Base-by-base conservation (phyloP, 345 rosid species). In the Barbarea vulgaris region DNA sequence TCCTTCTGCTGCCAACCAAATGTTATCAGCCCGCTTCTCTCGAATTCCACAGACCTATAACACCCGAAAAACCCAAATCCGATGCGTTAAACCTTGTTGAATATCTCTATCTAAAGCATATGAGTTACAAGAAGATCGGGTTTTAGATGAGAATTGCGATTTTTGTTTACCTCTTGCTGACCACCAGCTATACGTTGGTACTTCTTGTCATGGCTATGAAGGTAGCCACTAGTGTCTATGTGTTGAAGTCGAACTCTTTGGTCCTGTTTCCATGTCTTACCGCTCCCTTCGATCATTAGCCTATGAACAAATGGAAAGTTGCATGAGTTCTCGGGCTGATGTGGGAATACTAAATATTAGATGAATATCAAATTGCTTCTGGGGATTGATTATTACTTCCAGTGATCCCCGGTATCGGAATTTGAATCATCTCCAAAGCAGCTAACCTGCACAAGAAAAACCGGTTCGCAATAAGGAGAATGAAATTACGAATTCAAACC, bases 1-100 rank as follows among this genome's bases (percentile, higher is more conserved):
- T 11, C 99, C 99, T 82, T 95, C 99, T 8, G 98, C 94, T 41
- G 98, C 99, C 83, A 95, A 77, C 99, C 99, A 95, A 37, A 95
- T 70, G 17, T 90, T 95, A 80, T 91, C 98, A 0, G 93, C 84
- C 7, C 87, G 86, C 85, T 96, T 96, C 79, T 96, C 98, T 25
- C 89, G 69, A 53, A 96, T 51, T 21, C 91, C 97, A 25, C 99
- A 96, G 11, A 93, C 99, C 99, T 96, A 44, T 6, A 6, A 6
- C 27, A 44, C 22, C 56, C 44, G 0, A n/a, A 62, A 33, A 19
- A 22, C 19, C 15, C 63, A 8, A 61, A 59, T 30, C 63, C 4
- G 4, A 75, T 60, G 34, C 3, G 15, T 31, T 18, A 62, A 18
- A 22, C n/a, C 51, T 39, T 19, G 50, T 44, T 37, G 13, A 34